These are phyloP conservation scores for Aspergillus ruber DNA, from an alignment of 2,329 filamentous ascomycete genomes.

Conservation along the genomic window DNA sequence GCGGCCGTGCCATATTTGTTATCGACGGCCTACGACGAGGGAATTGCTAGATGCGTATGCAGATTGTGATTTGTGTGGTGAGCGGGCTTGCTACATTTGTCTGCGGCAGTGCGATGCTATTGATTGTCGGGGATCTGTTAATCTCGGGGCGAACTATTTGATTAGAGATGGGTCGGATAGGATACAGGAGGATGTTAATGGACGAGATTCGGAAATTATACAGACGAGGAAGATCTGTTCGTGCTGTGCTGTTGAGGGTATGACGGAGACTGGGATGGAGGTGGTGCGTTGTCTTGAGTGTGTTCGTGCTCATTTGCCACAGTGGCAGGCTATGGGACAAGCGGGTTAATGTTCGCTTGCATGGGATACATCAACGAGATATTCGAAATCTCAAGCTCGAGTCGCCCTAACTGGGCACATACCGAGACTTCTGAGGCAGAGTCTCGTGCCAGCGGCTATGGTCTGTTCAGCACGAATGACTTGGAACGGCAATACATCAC, in stretches of 20 bases:
- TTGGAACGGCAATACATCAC: too few species aligned
- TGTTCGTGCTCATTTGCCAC: conserved; percentile 15
- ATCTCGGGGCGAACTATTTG: conserved; percentile 1
- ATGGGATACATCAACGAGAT: not conserved
- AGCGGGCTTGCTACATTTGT: conserved; percentile 38
- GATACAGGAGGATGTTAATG: conserved; percentile 2
- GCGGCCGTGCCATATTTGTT: conserved; percentile 37
- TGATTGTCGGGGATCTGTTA: conserved; percentile 18
- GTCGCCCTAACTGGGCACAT: not conserved
- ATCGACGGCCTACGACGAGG: conserved; percentile 35
- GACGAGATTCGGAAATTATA: conserved; percentile 2
- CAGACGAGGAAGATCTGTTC: conserved; percentile 32
- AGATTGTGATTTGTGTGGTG: conserved; percentile 34
- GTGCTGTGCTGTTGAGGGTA: conserved; percentile 33
- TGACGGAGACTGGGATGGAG: conserved; percentile 31
- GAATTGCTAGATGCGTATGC: conserved; percentile 36
- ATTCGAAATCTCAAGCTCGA: not conserved
- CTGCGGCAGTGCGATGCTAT: conserved; percentile 32
- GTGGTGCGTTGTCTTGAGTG: conserved; percentile 34
- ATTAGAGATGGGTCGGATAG: conserved; percentile 2
- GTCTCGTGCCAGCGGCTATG: too few species aligned
- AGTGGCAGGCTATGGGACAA: conserved; percentile 9
- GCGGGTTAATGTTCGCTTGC: not conserved
- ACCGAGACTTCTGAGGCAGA: too few species aligned
- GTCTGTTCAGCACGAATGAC: too few species aligned